These are phyloP conservation scores for Claviceps africana DNA, from an alignment of 2,329 filamentous ascomycete genomes.

Conservation along the genomic window DNA sequence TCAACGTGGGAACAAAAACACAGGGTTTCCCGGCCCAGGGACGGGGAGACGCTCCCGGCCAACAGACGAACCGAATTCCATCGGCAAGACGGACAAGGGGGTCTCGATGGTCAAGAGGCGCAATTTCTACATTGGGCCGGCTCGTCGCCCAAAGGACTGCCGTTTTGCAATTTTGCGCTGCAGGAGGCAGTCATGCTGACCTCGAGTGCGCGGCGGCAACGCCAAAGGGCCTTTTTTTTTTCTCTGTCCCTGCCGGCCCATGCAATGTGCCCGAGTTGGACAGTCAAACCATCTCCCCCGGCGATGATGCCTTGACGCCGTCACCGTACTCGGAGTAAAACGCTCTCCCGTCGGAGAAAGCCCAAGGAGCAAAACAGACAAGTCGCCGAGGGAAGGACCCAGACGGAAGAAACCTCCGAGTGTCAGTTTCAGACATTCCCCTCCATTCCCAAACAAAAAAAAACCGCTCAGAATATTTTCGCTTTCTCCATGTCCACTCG, in stretches of 20 bases:
- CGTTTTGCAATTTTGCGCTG: neutral
- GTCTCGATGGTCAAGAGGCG: neutral
- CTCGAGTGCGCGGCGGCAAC: neutral
- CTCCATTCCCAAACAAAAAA: too few relatives aligned
- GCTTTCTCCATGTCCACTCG: neutral
- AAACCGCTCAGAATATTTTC: neutral
- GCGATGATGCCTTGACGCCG: neutral
- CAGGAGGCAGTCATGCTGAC: neutral
- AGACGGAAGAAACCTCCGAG: neutral
- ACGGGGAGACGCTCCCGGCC: neutral
- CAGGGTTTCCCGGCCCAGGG: too few relatives aligned
- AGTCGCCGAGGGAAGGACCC: neutral
- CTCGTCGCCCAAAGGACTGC: neutral
- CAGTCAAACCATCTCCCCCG: neutral
- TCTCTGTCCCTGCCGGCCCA: neutral
- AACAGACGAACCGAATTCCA: neutral
- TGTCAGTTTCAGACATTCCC: neutral
- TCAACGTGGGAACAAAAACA: too few relatives aligned
- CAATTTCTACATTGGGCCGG: neutral
- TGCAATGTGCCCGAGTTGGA: slow-evolving; percentile 1
- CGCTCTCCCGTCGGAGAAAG: neutral
- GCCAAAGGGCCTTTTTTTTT: neutral
- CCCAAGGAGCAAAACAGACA: neutral
- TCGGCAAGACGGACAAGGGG: slow-evolving; percentile 1
- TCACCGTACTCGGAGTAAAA: neutral